Evolutionary conservation across 768 basidiomycete genomes (phyloP), one percentile per base, ranked within the genome.

Genomic region (Macrolepiota albuminosa): DNA sequence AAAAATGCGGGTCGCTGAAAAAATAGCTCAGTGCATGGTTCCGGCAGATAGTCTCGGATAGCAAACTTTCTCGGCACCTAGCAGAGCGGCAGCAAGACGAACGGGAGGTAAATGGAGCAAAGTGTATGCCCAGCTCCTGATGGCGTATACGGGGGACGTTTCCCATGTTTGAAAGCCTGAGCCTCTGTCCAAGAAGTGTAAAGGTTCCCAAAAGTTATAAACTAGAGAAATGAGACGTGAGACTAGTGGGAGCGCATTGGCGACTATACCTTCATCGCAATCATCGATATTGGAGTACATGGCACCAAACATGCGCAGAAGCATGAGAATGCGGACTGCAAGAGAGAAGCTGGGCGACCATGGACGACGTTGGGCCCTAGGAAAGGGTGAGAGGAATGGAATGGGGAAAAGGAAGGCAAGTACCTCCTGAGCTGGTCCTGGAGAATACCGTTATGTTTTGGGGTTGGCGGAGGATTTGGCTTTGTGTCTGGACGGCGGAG

Each of bases 81-180:
- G 61, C 45, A 84, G 70, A 55, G 74, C 72, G 4, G 73, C 74
- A 14, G 86, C 78, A 11, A 92, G 58, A 61, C 80, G 84, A 40
- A 85, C 81, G 6, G 87, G 86, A 0, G 87, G 71, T n/a, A 86
- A 67, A 69, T 98, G 94, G 16, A 97, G 69, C 42, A 93, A 69
- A 58, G 97, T 84, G 73, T 98, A 98, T 11, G 93, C 85, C 93
- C 95, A 98, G 64, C 93, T 95, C 64, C 97, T 81, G 63, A 99
- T 86, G n/a, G 95, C 86, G 69, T 88, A 97, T 55, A 81, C 76
- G 11, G 97, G 95, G 9, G 95, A 91, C 6, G 92, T 84, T 70
- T 99, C 97, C 97, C 97, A 99, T 0, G 97, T 98, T 74, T 98
- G 96, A 72, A 99, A 98, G 8, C 91, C 97, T 61, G 86, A 80